Percentiles rank a stretch among this genome's conserved stretches.
Conservation (phyloP, 768 basidiomycete species). For the Collybiopsis confluens region DNA sequence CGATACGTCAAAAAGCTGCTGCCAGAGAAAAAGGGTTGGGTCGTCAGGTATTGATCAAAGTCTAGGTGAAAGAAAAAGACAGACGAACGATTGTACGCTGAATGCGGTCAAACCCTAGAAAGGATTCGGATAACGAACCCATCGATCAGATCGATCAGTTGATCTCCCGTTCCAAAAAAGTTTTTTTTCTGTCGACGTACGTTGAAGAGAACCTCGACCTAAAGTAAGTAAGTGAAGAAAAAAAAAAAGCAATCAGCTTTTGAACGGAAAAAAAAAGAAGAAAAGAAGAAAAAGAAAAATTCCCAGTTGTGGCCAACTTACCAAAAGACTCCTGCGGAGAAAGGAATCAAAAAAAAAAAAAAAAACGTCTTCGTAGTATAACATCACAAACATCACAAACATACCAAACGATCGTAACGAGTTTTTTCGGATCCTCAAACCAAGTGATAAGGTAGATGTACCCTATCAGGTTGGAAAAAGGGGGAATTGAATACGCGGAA, state of each 20-base stretch:
- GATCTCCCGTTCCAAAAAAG: too few relatives aligned
- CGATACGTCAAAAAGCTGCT: slow-evolving; percentile 41
- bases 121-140: too few relatives aligned
- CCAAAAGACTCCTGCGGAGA: slow-evolving; percentile 39
- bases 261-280: too few relatives aligned
- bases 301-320: too few relatives aligned
- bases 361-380: too few relatives aligned
- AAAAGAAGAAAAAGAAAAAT: too few relatives aligned
- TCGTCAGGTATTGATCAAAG: too few relatives aligned
- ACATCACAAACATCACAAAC: too few relatives aligned
- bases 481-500: neutral
- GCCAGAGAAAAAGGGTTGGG: too few relatives aligned
- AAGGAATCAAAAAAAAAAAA: too few relatives aligned
- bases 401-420: slow-evolving; percentile 38
- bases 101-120: slow-evolving; percentile 41
- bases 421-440: slow-evolving; percentile 24
- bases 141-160: too few relatives aligned
- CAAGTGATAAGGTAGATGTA: slow-evolving; percentile 46
- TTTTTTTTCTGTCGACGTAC: slow-evolving; percentile 25
- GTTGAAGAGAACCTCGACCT: slow-evolving; percentile 50
- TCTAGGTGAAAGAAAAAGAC: slow-evolving; percentile 2
- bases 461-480: slow-evolving; percentile 26
- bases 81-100: slow-evolving; percentile 40
- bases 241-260: neutral
- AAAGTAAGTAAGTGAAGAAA: neutral